These are phyloP conservation scores for Saitozyma podzolica DNA, from an alignment of 768 basidiomycete genomes.

Conservation along the genomic window DNA sequence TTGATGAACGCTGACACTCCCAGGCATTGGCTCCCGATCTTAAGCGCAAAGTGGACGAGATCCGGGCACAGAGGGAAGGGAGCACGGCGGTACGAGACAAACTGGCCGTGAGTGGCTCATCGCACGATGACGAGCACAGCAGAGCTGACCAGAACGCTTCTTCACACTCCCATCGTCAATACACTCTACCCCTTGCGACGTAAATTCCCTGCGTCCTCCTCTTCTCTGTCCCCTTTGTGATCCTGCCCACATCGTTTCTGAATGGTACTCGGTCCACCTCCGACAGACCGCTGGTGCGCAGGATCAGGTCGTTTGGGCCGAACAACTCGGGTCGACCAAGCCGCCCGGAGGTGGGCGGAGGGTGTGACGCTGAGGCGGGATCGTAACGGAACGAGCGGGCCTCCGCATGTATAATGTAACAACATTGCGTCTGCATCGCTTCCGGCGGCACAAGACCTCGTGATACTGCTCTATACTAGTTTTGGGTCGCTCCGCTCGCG, in stretches of 20 bases:
- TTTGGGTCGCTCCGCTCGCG: too few relatives aligned
- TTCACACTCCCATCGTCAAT: neutral
- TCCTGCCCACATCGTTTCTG: too few relatives aligned
- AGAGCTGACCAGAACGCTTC: neutral
- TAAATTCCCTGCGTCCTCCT: too few relatives aligned
- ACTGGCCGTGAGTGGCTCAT: slow-evolving; percentile 5
- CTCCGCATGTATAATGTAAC: too few relatives aligned
- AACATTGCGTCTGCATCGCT: too few relatives aligned
- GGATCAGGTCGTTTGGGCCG: slow-evolving; percentile 42
- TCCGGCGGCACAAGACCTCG: too few relatives aligned
- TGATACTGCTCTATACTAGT: too few relatives aligned
- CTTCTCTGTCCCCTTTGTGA: too few relatives aligned
- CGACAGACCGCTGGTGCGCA: slow-evolving; percentile 25
- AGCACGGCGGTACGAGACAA: slow-evolving; percentile 7
- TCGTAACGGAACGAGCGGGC: too few relatives aligned
- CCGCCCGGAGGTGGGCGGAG: slow-evolving; percentile 6
- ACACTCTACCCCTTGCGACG: too few relatives aligned
- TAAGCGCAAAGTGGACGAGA: slow-evolving; percentile 46
- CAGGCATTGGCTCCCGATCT: slow-evolving; percentile 49
- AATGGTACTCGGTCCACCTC: too few relatives aligned
- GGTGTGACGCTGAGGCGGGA: neutral
- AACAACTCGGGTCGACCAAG: slow-evolving; percentile 21
- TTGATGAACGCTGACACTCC: slow-evolving; percentile 3
- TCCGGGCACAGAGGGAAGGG: slow-evolving; percentile 39
- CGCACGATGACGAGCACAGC: neutral